These are phyloP conservation scores for Turritis glabra DNA, from an alignment of 345 rosid genomes.

Conservation along the genomic window DNA sequence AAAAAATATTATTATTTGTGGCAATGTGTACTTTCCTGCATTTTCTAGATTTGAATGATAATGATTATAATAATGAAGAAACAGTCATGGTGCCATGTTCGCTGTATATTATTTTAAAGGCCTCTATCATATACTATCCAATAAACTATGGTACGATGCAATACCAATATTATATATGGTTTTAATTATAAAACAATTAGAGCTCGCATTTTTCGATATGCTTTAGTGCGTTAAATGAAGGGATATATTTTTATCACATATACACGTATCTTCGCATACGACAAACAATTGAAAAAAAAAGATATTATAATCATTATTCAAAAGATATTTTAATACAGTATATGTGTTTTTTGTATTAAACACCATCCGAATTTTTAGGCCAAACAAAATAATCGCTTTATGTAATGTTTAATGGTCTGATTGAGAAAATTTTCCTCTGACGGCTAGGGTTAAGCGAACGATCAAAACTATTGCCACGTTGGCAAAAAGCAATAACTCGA, in stretches of 20 bases:
- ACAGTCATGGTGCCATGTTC: conserved; percentile 45
- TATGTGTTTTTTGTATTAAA: too few relatives aligned
- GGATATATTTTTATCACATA: conserved; percentile 9
- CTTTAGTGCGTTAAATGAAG: conserved; percentile 37
- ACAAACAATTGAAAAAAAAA: neutral
- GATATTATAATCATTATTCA: too few relatives aligned
- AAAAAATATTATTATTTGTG: conserved; percentile 6
- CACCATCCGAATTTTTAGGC: neutral
- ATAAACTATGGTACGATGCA: conserved; percentile 23
- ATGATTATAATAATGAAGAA: conserved; percentile 17
- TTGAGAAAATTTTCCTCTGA: conserved; percentile 17
- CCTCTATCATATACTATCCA: conserved; percentile 15
- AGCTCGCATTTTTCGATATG: conserved; percentile 30
- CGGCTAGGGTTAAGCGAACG: conserved; percentile 41
- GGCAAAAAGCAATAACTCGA: conserved; percentile 26
- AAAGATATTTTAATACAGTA: too few relatives aligned
- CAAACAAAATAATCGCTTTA: conserved; percentile 7
- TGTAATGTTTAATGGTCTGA: conserved; percentile 19
- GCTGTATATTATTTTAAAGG: conserved; percentile 14
- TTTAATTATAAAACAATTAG: neutral
- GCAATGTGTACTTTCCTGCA: conserved; percentile 34
- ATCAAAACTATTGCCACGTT: conserved; percentile 31
- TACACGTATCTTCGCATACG: conserved; percentile 16
- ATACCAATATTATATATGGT: neutral
- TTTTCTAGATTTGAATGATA: conserved; percentile 34